Base-by-base conservation (phyloP, 768 basidiomycete genomes). In the Lenzites betulinus region DNA sequence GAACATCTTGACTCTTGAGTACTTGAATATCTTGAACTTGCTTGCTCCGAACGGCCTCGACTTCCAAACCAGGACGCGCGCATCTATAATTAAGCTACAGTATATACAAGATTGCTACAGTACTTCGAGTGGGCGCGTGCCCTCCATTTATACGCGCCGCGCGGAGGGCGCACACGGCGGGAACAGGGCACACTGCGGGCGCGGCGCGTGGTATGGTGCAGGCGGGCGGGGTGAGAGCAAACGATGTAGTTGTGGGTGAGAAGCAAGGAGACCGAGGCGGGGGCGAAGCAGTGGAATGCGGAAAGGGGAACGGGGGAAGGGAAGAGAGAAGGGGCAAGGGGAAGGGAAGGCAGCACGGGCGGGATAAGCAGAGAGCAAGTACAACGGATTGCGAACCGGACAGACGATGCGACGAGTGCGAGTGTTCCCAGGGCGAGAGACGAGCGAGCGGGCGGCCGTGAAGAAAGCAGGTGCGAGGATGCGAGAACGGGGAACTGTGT, bases 51-150 rank as follows among this genome's bases (percentile, higher is more conserved):
- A 51, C 11, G 51, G 2, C 30, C 30, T 33, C 11, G 30, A 11
- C 4, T 33, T n/a, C n/a, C n/a, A 22, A 3, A 28, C 8, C 25
- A 20, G 3, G 44, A 28, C 25, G 25, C 12, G 39, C 61, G 39
- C 53, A 55, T 62, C 61, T 62, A 62, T 62, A 36, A 63, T 63
- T 63, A 63, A 39, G 58, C 48, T 57, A 63, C 62, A 63, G 46
- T 51, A 63, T 63, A 63, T 63, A 58, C 53, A 63, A 42, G 26
- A 53, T 42, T 53, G 53, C 56, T 63, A 63, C 57, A 63, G 48
- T 58, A 62, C 54, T 56, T 57, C 22, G 33, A 35, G 30, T 35
- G 15, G 30, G 22, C 7, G 7, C 44, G 44, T 26, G 42, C 56
- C 56, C 47, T 53, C 12, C 28, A 42, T 54, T 43, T 49, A 33